A percentile compares a stretch with the other conserved stretches of the same genome.
Conservation (phyloP, 179 eudicot species). For the Vitellaria paradoxa region DNA sequence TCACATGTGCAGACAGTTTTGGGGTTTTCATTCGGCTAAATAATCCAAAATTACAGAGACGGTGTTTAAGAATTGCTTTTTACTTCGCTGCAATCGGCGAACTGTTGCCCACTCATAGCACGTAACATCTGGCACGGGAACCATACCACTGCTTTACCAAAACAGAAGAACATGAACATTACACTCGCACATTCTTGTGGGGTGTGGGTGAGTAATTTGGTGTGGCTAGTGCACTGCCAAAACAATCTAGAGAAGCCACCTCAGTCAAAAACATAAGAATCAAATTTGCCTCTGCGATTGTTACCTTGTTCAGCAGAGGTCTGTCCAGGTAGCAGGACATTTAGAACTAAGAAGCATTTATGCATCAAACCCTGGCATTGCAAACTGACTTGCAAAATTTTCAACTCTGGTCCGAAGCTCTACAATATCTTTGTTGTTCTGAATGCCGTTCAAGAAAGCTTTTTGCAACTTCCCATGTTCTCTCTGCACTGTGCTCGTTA, state of each 20-base stretch:
- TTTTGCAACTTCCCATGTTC: slow-evolving; percentile 70
- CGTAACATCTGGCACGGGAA: background rate
- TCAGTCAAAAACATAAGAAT: background rate
- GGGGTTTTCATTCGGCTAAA: background rate
- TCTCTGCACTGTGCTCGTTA: slow-evolving; percentile 51
- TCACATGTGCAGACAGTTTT: background rate
- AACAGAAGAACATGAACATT: background rate
- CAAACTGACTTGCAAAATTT: slow-evolving; percentile 28
- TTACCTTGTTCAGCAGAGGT: background rate
- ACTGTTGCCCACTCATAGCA: background rate
- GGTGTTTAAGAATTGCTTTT: background rate
- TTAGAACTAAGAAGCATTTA: slow-evolving; percentile 5
- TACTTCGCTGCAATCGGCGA: background rate
- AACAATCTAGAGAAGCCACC: background rate
- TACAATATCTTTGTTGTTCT: slow-evolving; percentile 62
- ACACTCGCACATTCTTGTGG: background rate
- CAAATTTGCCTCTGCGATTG: background rate
- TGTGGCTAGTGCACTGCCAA: background rate
- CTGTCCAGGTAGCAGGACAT: background rate
- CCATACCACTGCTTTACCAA: background rate
- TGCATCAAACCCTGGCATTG: slow-evolving; percentile 57
- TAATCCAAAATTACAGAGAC: background rate
- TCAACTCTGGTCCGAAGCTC: slow-evolving; percentile 48
- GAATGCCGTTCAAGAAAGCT: slow-evolving; percentile 59
- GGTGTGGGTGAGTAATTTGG: background rate